Percentiles rank a stretch among this genome's conserved stretches.
phyloP scores from a whole-genome alignment of 2,329 filamentous ascomycete genomes.

The Aspergillus brasiliensis region DNA sequence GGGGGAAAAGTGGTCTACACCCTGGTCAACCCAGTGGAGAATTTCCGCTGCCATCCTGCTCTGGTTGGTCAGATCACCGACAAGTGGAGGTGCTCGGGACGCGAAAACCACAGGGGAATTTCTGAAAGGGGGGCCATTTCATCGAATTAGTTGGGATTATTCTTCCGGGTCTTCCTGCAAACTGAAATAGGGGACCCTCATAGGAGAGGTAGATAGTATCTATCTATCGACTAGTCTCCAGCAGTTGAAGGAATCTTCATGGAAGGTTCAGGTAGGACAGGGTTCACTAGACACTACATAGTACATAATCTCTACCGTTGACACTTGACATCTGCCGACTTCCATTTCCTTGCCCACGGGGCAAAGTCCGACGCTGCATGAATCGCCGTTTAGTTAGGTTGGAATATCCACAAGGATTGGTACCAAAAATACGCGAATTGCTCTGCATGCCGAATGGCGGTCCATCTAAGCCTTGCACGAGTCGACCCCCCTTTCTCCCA shows the following conservation, averaged over 20 bases:
- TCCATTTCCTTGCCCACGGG: background rate
- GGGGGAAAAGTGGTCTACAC: background rate
- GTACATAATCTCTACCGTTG: background rate
- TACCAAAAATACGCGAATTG: background rate
- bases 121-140: background rate
- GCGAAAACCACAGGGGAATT: slow-evolving; percentile 1
- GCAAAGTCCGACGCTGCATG: background rate
- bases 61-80: slow-evolving; percentile 1
- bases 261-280: background rate
- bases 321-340: background rate
- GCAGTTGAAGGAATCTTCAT: background rate
- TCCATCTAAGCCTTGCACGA: slow-evolving; percentile 7
- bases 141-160: background rate
- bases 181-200: background rate
- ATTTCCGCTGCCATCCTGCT: background rate
- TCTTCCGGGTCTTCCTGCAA: background rate
- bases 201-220: background rate
- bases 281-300: background rate
- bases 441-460: background rate
- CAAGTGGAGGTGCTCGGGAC: slow-evolving; percentile 4
- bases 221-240: background rate
- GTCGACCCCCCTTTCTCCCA: background rate
- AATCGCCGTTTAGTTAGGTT: background rate
- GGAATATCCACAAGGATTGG: background rate
- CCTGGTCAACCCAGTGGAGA: slow-evolving; percentile 7